Base-by-base conservation (phyloP, 108 stramenopile species). In the Skeletonema potamos region DNA sequence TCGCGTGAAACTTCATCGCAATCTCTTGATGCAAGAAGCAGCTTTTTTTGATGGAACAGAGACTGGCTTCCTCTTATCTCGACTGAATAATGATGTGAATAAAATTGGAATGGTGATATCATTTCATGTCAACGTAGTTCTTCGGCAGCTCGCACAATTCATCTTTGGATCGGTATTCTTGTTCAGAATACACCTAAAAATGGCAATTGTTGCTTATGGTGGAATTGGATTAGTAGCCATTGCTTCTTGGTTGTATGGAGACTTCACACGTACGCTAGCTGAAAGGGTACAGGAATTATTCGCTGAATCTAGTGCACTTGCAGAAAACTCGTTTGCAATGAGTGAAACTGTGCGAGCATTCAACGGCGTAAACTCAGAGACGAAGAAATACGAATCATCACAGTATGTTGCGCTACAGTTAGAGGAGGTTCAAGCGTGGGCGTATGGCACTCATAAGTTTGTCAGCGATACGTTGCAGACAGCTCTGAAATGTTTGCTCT, bases 41-140 rank as follows among this genome's bases (percentile, higher is more conserved):
- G 88, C 85, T n/a, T 97, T 87, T 67, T 95, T 94, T 64, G 94
- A 97, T 69, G 68, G 81, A 18, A 91, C 79, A 56, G 87, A 91
- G 71, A 82, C 85, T 18, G 96, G 94, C 12, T 83, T 86, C 64
- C 72, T 97, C 18, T 67, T 94, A 9, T 86, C 86, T 62, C 86
- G 92, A 51, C 81, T 97, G 18, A 89, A 92, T 59, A 91, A 91
- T 64, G 92, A 96, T 66, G 92, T 93, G n/a, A 92, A 91, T 69
- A 89, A 89, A 59, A 93, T 96, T 66, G 89, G 90, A 30, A 84
- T 84, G 81, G 86, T 92, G 4, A 87, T 95, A 43, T 84, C 85
- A 0, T 91, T 90, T 73, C 91, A 95, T 54, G 84, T 95, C 7
- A 92, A 92, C 43, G 87, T 92, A 15, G 86, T 95, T 9, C 56